phyloP scores from a whole-genome alignment of 2,329 filamentous ascomycete genomes.

The Aspergillus fructus region DNA sequence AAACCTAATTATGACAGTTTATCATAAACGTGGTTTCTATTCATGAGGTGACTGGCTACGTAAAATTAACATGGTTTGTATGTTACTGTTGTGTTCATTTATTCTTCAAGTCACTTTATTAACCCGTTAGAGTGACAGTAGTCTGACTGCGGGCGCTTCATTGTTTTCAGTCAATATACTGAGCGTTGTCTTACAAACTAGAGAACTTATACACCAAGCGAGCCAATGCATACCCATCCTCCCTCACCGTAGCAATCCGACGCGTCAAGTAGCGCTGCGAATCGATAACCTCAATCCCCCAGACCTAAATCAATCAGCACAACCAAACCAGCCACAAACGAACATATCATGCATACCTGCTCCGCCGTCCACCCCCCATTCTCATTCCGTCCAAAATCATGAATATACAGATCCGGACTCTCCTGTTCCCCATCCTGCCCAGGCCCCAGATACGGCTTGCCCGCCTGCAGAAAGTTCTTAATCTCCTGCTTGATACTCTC shows the following conservation, averaged over 20 bases:
- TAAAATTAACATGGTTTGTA: no score
- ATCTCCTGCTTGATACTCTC: not conserved
- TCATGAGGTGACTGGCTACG: no score
- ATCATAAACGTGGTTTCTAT: no score
- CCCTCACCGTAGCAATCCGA: constrained; percentile 6
- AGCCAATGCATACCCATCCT: constrained; percentile 3
- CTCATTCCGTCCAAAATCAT: constrained; percentile 12
- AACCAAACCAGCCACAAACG: no score
- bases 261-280: constrained; percentile 7
- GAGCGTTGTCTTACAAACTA: not conserved
- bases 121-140: no score
- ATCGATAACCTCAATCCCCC: constrained; percentile 9
- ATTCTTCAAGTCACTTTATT: no score
- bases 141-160: no score
- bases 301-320: not conserved
- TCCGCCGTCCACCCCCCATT: constrained; percentile 11
- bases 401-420: constrained; percentile 7
- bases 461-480: not conserved
- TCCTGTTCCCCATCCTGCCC: not conserved
- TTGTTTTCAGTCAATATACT: no score
- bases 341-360: not conserved
- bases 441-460: not conserved
- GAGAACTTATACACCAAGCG: constrained; percentile 9
- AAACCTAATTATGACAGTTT: no score
- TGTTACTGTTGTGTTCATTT: no score